Evolutionary conservation across 805 yeast species (phyloP).

Genomic region (Kodamaea lidongshanica): DNA sequence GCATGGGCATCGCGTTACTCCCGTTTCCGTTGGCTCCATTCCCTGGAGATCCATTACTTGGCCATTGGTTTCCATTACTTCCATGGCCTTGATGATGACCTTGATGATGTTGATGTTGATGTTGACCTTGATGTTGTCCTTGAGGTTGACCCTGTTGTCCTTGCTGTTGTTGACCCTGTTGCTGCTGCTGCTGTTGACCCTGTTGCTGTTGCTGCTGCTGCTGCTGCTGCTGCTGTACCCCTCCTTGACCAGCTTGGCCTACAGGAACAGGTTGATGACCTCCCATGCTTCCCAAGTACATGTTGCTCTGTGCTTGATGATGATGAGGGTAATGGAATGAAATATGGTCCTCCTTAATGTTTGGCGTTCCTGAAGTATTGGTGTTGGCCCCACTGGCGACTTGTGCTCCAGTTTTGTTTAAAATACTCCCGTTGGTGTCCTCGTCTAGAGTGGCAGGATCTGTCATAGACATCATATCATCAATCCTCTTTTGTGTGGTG

Average conservation of each 20-base stretch:
- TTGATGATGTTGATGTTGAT: too few relatives aligned
- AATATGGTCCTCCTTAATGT: slow-evolving; percentile 10
- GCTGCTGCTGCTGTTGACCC: slow-evolving; percentile 7
- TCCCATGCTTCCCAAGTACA: too few relatives aligned
- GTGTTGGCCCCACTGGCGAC: slow-evolving; percentile 10
- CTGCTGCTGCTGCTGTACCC: slow-evolving; percentile 2
- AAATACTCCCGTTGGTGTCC: slow-evolving; percentile 5
- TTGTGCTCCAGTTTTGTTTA: slow-evolving; percentile 3
- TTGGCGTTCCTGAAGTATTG: slow-evolving; percentile 10
- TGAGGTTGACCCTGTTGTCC: slow-evolving; percentile 1
- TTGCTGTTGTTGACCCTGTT: slow-evolving; percentile 6
- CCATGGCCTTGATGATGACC: too few relatives aligned
- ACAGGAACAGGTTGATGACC: slow-evolving; percentile 6
- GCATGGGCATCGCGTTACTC: slow-evolving; percentile 6
- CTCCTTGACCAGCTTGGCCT: slow-evolving; percentile 1
- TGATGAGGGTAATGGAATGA: slow-evolving; percentile 9
- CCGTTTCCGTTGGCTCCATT: slow-evolving; percentile 3
- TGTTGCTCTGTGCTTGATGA: slow-evolving; percentile 7
- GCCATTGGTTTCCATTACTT: too few relatives aligned
- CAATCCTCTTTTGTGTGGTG: slow-evolving; percentile 7
- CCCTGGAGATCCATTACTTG: too few relatives aligned
- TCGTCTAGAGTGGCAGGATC: slow-evolving; percentile 8
- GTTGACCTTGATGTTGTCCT: too few relatives aligned
- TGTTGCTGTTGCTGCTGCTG: slow-evolving; percentile 10
- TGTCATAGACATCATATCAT: slow-evolving; percentile 9